phyloP scores from a whole-genome alignment of 2,329 filamentous ascomycete species.

The Alternaria panax region DNA sequence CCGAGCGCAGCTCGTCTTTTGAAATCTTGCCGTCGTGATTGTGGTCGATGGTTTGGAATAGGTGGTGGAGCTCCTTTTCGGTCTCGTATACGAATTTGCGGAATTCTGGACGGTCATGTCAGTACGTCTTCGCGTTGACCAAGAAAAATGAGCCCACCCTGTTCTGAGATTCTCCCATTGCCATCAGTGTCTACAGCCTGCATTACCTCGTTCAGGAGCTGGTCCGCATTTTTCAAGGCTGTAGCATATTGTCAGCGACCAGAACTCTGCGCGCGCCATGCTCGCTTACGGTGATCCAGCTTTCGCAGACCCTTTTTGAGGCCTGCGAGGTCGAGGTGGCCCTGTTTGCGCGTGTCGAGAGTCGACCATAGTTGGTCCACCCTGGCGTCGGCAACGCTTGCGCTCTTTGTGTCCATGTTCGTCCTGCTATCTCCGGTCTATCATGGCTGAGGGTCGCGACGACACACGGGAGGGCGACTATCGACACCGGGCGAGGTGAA shows the following conservation, averaged over 20 bases:
- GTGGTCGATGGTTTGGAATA: conserved; percentile 87
- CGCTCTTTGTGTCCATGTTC: conserved; percentile 76
- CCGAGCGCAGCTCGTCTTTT: conserved; percentile 79
- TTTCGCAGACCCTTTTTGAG: conserved; percentile 83
- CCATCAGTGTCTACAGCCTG: conserved; percentile 83
- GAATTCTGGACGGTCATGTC: conserved; percentile 70
- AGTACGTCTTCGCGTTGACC: conserved; percentile 17
- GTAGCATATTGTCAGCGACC: conserved; percentile 35
- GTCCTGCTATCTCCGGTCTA: conserved; percentile 48
- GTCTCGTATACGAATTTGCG: conserved; percentile 85
- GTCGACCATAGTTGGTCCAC: conserved; percentile 84
- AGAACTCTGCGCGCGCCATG: conserved; percentile 7
- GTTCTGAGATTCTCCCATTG: conserved; percentile 89
- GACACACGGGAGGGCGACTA: conserved; percentile 29
- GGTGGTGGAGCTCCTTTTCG: conserved; percentile 78
- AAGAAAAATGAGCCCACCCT: conserved; percentile 63
- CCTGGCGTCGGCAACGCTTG: conserved; percentile 79
- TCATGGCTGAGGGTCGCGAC: conserved; percentile 47
- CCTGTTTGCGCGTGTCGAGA: conserved; percentile 78
- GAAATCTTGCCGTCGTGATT: conserved; percentile 87
- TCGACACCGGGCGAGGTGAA: conserved; percentile 29
- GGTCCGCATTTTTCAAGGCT: conserved; percentile 90
- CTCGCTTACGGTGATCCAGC: conserved; percentile 85
- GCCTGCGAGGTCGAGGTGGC: conserved; percentile 82
- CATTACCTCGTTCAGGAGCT: conserved; percentile 81